Conservation (phyloP, 176 grass and related monocot species). For the Elymus sibiricus region DNA sequence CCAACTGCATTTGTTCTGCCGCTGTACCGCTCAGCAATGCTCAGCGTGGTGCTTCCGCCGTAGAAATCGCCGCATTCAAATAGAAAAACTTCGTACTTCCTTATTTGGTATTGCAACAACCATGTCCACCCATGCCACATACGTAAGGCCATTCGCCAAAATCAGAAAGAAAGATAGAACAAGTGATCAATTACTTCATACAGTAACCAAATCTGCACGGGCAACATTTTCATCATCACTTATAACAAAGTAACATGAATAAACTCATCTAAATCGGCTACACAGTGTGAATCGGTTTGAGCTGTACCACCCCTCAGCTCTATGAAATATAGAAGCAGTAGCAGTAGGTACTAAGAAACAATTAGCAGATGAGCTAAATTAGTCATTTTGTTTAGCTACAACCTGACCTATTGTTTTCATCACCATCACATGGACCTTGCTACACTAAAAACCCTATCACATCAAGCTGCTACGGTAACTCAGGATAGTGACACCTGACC, state of each 20-base stretch:
- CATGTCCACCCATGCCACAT: neutral
- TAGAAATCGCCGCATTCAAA: too few species aligned
- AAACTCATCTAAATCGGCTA: conserved; percentile 31
- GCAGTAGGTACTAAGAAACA: neutral
- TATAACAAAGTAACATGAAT: conserved; percentile 38
- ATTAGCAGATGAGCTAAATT: conserved; percentile 25
- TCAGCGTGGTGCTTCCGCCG: too few species aligned
- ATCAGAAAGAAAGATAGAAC: neutral
- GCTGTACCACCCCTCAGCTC: conserved; percentile 24
- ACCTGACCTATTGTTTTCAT: too few species aligned
- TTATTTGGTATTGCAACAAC: neutral
- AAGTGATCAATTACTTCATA: neutral
- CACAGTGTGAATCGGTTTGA: conserved; percentile 22
- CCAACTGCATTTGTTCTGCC: neutral
- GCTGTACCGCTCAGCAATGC: too few species aligned
- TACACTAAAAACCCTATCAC: too few species aligned
- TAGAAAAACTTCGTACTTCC: neutral
- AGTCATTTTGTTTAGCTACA: conserved; percentile 22
- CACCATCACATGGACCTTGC: too few species aligned
- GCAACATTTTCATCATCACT: neutral
- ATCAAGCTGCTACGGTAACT: too few species aligned
- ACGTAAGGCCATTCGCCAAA: neutral
- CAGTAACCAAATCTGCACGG: neutral
- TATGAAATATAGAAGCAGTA: conserved; percentile 18
- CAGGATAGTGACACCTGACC: conserved; percentile 1